Conservation (phyloP, 1,284 basidiomycete species). For the Ceratobasidium theobromae region DNA sequence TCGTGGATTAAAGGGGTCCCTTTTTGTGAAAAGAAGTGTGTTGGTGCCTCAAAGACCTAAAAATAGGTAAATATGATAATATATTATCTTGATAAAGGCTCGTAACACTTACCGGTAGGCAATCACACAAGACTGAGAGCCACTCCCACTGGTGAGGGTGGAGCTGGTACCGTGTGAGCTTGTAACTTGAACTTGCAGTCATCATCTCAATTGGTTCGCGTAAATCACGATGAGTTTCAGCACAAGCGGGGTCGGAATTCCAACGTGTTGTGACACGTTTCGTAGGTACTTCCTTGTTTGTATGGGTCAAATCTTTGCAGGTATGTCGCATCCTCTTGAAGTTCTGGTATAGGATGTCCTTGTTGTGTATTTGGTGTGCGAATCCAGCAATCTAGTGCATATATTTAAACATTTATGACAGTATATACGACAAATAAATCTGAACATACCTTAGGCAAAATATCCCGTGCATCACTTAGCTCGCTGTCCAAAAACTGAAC, state of each 20-base stretch:
- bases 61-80: background rate
- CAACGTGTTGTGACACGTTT: background rate
- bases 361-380: background rate
- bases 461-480: background rate
- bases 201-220: background rate
- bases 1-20: background rate
- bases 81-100: background rate
- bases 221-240: background rate
- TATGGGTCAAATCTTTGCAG: background rate
- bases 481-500: background rate
- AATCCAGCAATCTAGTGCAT: background rate
- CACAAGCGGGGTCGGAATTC: slow-evolving; percentile 10
- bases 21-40: background rate
- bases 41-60: background rate
- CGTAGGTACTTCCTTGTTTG: background rate
- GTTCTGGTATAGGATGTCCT: background rate
- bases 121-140: background rate
- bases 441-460: slow-evolving; percentile 6
- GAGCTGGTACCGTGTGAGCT: background rate
- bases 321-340: background rate
- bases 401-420: background rate
- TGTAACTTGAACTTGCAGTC: background rate
- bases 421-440: background rate
- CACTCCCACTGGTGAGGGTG: background rate
- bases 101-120: background rate